These are phyloP conservation scores for Verbena officinalis DNA, from an alignment of 257 asterid genomes.

Conservation along the genomic window DNA sequence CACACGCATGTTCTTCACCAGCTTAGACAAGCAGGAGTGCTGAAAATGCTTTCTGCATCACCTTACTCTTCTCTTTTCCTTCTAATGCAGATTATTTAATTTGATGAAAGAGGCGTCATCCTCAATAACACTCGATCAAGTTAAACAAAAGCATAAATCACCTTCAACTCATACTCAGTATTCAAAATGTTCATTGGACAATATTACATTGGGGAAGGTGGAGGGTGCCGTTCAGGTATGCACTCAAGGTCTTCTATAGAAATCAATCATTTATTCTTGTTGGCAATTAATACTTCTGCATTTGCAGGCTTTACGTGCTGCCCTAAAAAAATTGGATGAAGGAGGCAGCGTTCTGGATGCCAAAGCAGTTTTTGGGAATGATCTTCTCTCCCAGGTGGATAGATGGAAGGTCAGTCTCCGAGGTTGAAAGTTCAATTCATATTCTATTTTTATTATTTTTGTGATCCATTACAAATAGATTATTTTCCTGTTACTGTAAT, in stretches of 20 bases:
- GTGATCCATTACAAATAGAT: background rate
- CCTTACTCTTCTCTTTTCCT: slow-evolving; percentile 13
- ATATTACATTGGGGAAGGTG: slow-evolving; percentile 75
- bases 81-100: slow-evolving; percentile 54
- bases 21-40: slow-evolving; percentile 3
- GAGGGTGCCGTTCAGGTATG: slow-evolving; percentile 79
- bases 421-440: slow-evolving; percentile 8
- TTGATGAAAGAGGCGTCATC: slow-evolving; percentile 62
- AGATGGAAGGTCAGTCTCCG: slow-evolving; percentile 67
- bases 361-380: slow-evolving; percentile 72
- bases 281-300: slow-evolving; percentile 14
- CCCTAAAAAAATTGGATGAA: slow-evolving; percentile 58
- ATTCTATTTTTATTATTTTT: background rate
- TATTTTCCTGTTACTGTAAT: slow-evolving; percentile 5
- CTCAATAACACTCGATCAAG: slow-evolving; percentile 50
- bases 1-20: slow-evolving; percentile 5
- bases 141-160: slow-evolving; percentile 38
- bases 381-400: slow-evolving; percentile 63
- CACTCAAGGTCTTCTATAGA: slow-evolving; percentile 13
- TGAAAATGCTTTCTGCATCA: background rate
- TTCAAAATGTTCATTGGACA: slow-evolving; percentile 45
- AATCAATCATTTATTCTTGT: slow-evolving; percentile 9
- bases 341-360: slow-evolving; percentile 86
- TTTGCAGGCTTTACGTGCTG: slow-evolving; percentile 78
- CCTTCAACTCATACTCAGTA: slow-evolving; percentile 53